Percentiles rank a stretch among this genome's conserved stretches.
These are phyloP conservation scores for Lagenidium sp. DNA, from an alignment of 352 stramenopile genomes.

Conservation along the genomic window DNA sequence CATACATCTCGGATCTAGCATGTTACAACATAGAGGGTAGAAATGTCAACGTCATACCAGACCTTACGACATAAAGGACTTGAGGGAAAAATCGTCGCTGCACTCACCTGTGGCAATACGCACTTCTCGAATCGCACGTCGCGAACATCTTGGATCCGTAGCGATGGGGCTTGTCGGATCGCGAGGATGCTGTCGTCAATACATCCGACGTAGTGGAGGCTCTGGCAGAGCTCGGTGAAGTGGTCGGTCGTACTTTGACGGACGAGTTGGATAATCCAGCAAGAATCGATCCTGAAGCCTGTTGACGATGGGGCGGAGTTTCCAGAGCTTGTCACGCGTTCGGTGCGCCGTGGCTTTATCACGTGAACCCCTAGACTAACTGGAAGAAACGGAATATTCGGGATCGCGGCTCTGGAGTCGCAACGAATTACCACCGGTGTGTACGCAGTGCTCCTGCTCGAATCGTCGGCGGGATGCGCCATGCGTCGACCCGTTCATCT, in stretches of 20 bases:
- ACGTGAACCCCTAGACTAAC: too few relatives aligned
- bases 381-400: too few relatives aligned
- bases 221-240: constrained; percentile 11
- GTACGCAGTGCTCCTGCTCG: too few relatives aligned
- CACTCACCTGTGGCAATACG: constrained; percentile 10
- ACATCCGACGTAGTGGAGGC: too few relatives aligned
- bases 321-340: constrained; percentile 13
- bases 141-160: constrained; percentile 23
- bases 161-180: constrained; percentile 21
- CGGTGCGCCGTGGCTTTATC: too few relatives aligned
- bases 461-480: too few relatives aligned
- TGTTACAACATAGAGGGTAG: constrained; percentile 3
- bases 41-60: background rate
- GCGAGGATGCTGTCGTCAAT: constrained; percentile 22
- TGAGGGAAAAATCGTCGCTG: background rate
- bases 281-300: constrained; percentile 5
- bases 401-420: too few relatives aligned
- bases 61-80: constrained; percentile 1
- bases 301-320: constrained; percentile 8
- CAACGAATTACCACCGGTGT: too few relatives aligned
- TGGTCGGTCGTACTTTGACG: constrained; percentile 18
- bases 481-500: too few relatives aligned
- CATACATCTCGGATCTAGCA: constrained; percentile 7
- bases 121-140: constrained; percentile 9
- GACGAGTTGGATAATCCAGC: constrained; percentile 8